These are phyloP conservation scores for Cyberlindnera maclurae DNA, from an alignment of 805 yeast species.

Conservation along the genomic window DNA sequence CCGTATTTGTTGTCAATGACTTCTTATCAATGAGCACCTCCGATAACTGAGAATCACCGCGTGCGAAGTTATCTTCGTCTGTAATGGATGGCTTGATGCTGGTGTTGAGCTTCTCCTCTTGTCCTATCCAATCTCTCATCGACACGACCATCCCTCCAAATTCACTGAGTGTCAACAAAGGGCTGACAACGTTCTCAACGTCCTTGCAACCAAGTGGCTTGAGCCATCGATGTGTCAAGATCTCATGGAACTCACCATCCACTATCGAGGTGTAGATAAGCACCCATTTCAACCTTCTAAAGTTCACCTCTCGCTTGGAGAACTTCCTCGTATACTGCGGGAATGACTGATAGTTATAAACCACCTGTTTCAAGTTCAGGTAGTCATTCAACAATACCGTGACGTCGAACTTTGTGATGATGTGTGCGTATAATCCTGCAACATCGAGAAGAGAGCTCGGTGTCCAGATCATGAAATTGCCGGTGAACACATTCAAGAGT, in stretches of 20 bases:
- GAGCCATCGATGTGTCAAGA: slow-evolving; percentile 83
- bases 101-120: slow-evolving; percentile 55
- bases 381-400: slow-evolving; percentile 79
- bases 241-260: slow-evolving; percentile 88
- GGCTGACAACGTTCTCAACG: slow-evolving; percentile 74
- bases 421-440: slow-evolving; percentile 82
- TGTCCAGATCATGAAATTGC: slow-evolving; percentile 74
- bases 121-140: slow-evolving; percentile 84
- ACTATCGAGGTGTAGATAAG: slow-evolving; percentile 81
- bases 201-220: slow-evolving; percentile 80
- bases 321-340: slow-evolving; percentile 81
- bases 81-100: slow-evolving; percentile 30
- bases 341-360: slow-evolving; percentile 84
- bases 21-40: slow-evolving; percentile 69
- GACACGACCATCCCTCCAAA: slow-evolving; percentile 96
- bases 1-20: slow-evolving; percentile 64
- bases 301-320: slow-evolving; percentile 64
- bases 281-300: slow-evolving; percentile 82
- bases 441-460: slow-evolving; percentile 66
- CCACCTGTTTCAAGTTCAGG: slow-evolving; percentile 80
- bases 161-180: slow-evolving; percentile 81
- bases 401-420: slow-evolving; percentile 63
- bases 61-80: slow-evolving; percentile 26
- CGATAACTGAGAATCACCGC: slow-evolving; percentile 32
- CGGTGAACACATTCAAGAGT: slow-evolving; percentile 74